These are phyloP conservation scores for Aspergillus sergii DNA, from an alignment of 2,329 filamentous ascomycete species.

Conservation along the genomic window DNA sequence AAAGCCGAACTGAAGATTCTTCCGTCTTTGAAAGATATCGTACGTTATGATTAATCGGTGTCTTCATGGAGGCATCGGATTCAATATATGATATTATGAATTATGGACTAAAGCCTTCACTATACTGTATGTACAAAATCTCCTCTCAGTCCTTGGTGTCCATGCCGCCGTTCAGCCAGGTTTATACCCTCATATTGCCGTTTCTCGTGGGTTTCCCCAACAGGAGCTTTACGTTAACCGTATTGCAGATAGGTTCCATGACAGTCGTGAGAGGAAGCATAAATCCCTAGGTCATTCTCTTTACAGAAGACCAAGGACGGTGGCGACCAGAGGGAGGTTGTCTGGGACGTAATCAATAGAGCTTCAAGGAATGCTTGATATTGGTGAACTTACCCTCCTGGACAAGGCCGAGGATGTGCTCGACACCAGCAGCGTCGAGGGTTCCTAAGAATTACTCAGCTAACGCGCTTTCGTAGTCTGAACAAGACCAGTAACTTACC, in stretches of 20 bases:
- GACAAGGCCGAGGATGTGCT: conserved; percentile 15
- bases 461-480: background rate
- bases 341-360: background rate
- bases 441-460: conserved; percentile 10
- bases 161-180: background rate
- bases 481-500: conserved; percentile 8
- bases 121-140: background rate
- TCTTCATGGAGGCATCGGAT: background rate
- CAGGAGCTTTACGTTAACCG: conserved; percentile 8
- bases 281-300: background rate
- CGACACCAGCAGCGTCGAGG: conserved; percentile 15
- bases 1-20: background rate
- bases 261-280: conserved; percentile 6
- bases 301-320: conserved; percentile 1
- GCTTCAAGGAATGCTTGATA: background rate
- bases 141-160: background rate
- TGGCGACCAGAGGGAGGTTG: background rate
- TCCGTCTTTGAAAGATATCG: background rate
- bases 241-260: conserved; percentile 1
- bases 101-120: background rate
- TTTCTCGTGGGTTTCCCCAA: conserved; percentile 2
- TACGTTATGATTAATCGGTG: background rate
- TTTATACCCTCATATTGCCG: conserved; percentile 10
- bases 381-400: conserved; percentile 13
- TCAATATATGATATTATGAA: background rate